Evolutionary conservation across 1,139 yeast genomes (phyloP).

Genomic region (Debaryomyces udenii): DNA sequence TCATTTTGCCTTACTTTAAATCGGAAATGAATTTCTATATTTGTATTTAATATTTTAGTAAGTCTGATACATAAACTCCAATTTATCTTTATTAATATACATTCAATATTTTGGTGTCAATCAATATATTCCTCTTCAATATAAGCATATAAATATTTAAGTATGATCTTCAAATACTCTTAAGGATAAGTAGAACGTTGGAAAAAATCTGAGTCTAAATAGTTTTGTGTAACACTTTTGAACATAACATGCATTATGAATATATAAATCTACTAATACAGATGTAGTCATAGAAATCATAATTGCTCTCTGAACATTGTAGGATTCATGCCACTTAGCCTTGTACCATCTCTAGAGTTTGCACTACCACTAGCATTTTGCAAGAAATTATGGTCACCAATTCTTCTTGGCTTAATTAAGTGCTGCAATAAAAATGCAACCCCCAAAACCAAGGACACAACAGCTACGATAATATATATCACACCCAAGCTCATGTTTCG

Average conservation of each 20-base stretch:
- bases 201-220: constrained; percentile 5
- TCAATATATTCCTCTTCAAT: constrained; percentile 2
- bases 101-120: too few species aligned
- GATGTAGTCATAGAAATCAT: constrained; percentile 13
- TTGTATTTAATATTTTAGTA: constrained; percentile 4
- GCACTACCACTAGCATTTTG: constrained; percentile 25
- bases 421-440: constrained; percentile 50
- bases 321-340: constrained; percentile 7
- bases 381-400: constrained; percentile 50
- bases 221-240: constrained; percentile 6
- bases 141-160: background rate
- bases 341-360: constrained; percentile 12
- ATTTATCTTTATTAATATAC: background rate
- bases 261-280: constrained; percentile 4
- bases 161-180: too few species aligned
- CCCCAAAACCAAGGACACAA: constrained; percentile 50
- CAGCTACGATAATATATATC: constrained; percentile 67
- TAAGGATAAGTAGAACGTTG: constrained; percentile 9
- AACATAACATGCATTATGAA: background rate
- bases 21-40: constrained; percentile 2
- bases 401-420: constrained; percentile 47
- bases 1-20: constrained; percentile 22
- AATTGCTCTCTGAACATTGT: constrained; percentile 32
- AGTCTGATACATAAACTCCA: background rate
- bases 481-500: constrained; percentile 68